A percentile compares a stretch with the other conserved stretches of the same genome.
phyloP scores from a whole-genome alignment of 1,139 yeast species.

The Spathaspora sp. region DNA sequence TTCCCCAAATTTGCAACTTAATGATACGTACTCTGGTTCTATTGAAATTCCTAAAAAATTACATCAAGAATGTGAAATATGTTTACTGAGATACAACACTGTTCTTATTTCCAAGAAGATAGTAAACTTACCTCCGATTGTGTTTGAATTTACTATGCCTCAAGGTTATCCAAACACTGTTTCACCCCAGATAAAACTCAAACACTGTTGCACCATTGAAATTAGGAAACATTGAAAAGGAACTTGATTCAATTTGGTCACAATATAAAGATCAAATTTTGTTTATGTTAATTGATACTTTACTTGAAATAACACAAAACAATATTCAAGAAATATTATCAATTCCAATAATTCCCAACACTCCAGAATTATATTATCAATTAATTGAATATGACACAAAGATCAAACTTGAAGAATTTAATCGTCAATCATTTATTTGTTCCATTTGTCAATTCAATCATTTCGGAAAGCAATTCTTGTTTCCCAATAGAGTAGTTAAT shows the following conservation, averaged over 20 bases:
- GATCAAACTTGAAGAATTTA: constrained; percentile 27
- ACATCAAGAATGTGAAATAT: constrained; percentile 12
- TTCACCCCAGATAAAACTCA: constrained; percentile 27
- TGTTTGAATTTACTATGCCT: constrained; percentile 28
- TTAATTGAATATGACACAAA: constrained; percentile 8
- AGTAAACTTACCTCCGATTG: constrained; percentile 30
- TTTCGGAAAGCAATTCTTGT: not conserved
- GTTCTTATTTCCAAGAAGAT: constrained; percentile 6
- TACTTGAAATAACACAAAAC: constrained; percentile 30
- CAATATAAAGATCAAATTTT: constrained; percentile 42
- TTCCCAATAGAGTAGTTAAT: constrained; percentile 24
- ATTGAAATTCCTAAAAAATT: constrained; percentile 27
- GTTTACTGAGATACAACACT: not conserved
- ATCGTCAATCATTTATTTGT: constrained; percentile 47
- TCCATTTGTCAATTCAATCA: constrained; percentile 57
- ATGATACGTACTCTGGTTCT: constrained; percentile 19
- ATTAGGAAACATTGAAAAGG: constrained; percentile 14
- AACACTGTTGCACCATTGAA: constrained; percentile 21
- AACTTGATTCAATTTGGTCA: constrained; percentile 35
- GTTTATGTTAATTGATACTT: constrained; percentile 45
- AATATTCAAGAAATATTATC: constrained; percentile 11
- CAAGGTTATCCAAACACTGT: constrained; percentile 25
- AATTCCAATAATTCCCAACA: constrained; percentile 9
- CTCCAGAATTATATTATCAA: constrained; percentile 15
- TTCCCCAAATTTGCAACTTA: constrained; percentile 40